Conservation (phyloP, 805 yeast species). For the Sugiyamaella boreocaroliniensis region DNA sequence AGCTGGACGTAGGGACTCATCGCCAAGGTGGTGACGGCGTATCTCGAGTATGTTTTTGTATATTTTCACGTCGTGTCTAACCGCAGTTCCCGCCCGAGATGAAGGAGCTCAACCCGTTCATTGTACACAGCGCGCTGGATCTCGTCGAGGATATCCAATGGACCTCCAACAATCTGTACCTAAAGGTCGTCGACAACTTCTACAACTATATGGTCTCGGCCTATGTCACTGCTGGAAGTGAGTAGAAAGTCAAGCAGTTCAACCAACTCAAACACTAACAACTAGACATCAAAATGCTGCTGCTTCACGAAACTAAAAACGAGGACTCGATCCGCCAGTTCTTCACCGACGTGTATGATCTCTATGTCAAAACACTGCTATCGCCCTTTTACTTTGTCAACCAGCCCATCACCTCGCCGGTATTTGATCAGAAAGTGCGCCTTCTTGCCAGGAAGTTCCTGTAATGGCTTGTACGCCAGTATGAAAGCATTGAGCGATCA, state of each 20-base stretch:
- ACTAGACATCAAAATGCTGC: constrained; percentile 59
- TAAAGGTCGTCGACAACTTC: constrained; percentile 78
- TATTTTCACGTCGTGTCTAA: background rate
- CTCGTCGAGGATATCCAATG: constrained; percentile 88
- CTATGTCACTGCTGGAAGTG: constrained; percentile 74
- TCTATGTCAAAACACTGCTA: constrained; percentile 76
- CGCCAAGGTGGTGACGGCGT: constrained; percentile 61
- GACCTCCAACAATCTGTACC: constrained; percentile 55
- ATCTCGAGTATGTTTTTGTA: constrained; percentile 31
- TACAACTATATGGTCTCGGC: constrained; percentile 80
- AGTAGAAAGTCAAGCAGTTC: constrained; percentile 4
- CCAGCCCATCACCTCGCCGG: constrained; percentile 64
- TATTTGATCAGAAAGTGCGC: constrained; percentile 70
- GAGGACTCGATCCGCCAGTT: constrained; percentile 79
- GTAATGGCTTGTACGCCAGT: constrained; percentile 22
- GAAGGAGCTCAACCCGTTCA: constrained; percentile 77
- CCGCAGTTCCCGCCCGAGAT: constrained; percentile 58
- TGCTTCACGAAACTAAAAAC: constrained; percentile 55
- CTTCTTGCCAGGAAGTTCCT: constrained; percentile 69
- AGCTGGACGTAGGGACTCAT: constrained; percentile 74
- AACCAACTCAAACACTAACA: background rate
- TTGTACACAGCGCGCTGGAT: constrained; percentile 82
- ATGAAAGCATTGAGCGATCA: background rate
- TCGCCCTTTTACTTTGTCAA: constrained; percentile 81
- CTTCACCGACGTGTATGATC: constrained; percentile 76